Evolutionary conservation across 768 basidiomycete species (phyloP), one percentile per base, ranked within the genome.

Genomic region (Serendipita indica): DNA sequence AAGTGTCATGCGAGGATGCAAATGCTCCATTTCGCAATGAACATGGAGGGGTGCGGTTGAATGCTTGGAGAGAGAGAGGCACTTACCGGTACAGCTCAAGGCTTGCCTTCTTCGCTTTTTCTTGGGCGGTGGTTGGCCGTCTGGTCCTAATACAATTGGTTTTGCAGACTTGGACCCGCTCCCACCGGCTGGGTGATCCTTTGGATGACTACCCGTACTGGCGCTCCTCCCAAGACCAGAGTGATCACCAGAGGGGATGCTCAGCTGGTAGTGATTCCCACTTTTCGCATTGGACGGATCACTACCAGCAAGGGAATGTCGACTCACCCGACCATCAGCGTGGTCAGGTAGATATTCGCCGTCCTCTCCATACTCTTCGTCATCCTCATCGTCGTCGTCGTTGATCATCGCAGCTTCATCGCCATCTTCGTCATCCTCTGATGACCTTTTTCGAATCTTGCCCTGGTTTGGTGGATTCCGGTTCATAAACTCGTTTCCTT

Each of bases 81-180:
- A 72, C 77, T 72, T 68, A 87, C 86, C 86, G 57, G 86, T 89
- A 69, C 87, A 89, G 67, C 86, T 89, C 64, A 89, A 71, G 35
- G 87, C 86, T 67, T 89, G 86, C 43, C 87, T 73, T 57, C 87
- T 75, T 57, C 87, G 74, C 70, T 87, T 89, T 78, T 88, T 88
- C 75, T 88, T 89, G 14, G 81, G 81, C 14, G 81, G 85, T 45
- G 45, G 45, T 46, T 46, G 45, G 12, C 45, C 45, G 22, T 46
- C 45, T n/a, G 13, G 45, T 16, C 45, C 25, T 20, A 46, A 27
- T 20, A 46, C 27, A 13, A 27, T 46, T 46, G 25, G 16, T 27
- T 46, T 14, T 20, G 14, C 27, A 22, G 13, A 10, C 27, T 46
- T 46, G 12, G 37, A n/a, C n/a, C n/a, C 37, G 37, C 18, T 39